These are phyloP conservation scores for Pythium apleroticum DNA, from an alignment of 352 stramenopile genomes.

Conservation along the genomic window DNA sequence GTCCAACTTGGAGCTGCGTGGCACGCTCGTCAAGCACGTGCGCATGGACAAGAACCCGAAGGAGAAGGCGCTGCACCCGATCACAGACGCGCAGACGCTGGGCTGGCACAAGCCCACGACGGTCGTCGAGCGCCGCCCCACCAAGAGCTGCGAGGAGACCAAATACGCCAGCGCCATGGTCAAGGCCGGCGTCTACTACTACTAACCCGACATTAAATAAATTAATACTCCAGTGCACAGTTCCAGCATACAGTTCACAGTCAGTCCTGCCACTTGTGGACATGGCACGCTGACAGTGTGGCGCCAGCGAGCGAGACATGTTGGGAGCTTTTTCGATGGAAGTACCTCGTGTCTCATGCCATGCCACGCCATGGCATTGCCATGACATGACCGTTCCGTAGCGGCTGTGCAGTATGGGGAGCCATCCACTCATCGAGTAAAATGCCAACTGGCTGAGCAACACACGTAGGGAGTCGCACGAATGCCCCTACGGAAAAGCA, in stretches of 20 bases:
- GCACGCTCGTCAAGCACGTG: conserved; percentile 50
- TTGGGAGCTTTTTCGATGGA: too few relatives aligned
- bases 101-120: conserved; percentile 56
- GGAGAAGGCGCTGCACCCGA: conserved; percentile 42
- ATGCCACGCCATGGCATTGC: too few relatives aligned
- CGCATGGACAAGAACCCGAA: conserved; percentile 50
- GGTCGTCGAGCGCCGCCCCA: conserved; percentile 43
- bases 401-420: too few relatives aligned
- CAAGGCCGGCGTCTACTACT: conserved; percentile 76
- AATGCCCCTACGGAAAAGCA: neutral
- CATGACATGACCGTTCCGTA: too few relatives aligned
- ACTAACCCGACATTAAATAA: conserved; percentile 30
- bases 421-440: neutral
- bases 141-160: conserved; percentile 70
- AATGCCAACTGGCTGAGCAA: neutral
- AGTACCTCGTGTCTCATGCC: too few relatives aligned
- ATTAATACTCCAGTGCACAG: too few relatives aligned
- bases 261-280: too few relatives aligned
- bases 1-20: conserved; percentile 55
- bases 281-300: too few relatives aligned
- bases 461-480: neutral
- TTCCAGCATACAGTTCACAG: too few relatives aligned
- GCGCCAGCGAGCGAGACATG: too few relatives aligned
- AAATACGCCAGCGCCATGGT: conserved; percentile 69
- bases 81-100: conserved; percentile 55